Base-by-base conservation (phyloP, 768 basidiomycete genomes). In the Suillus lakei region DNA sequence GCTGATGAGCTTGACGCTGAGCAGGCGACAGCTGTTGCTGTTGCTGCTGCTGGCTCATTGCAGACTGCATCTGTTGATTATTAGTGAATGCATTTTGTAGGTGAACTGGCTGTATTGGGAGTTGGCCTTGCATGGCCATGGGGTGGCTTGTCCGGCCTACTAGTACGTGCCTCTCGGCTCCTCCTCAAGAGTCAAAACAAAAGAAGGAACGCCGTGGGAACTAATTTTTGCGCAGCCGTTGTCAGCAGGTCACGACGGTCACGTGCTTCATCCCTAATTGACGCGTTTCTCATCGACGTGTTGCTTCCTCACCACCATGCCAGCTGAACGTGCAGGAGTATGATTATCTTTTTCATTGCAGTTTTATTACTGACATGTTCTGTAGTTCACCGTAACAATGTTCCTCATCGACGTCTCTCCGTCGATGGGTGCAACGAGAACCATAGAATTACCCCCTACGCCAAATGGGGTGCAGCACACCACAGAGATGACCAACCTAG, bases 321-420 rank as follows among this genome's bases (percentile, higher is more conserved):
- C 88, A 73, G 85, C 89, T 75, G 90, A 93, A 83, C 80, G 92
- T 73, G 91, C 91, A 66, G 93, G 93, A 46, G 92, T 93, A 79
- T 61, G 88, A 78, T 34, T 5, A 26, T 54, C 12, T n/a, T 44
- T 28, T 56, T 43, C 9, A 26, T 36, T 41, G 5, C 26, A 23
- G 48, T n/a, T 9, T 7, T 5, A 58, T n/a, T 61, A 61, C 74
- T 74, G 1, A 75, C 46, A 18, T 38, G 13, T 21, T 30, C 10
- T 38, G 0, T 72, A 95, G 93, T 94, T 89, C 73, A 92, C 92
- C 0, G 92, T 92, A 1, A 92, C 91, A 26, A 90, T 95, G 86
- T 98, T 95, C 74, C 85, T 97, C 71, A 79, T 99, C 70, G 96
- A 98, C 82, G 81, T 91, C 55, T 96, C 94, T 15, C 85, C 90